These are phyloP conservation scores for Elaeagnus macrophylla DNA, from an alignment of 306 rosid species.

Conservation along the genomic window DNA sequence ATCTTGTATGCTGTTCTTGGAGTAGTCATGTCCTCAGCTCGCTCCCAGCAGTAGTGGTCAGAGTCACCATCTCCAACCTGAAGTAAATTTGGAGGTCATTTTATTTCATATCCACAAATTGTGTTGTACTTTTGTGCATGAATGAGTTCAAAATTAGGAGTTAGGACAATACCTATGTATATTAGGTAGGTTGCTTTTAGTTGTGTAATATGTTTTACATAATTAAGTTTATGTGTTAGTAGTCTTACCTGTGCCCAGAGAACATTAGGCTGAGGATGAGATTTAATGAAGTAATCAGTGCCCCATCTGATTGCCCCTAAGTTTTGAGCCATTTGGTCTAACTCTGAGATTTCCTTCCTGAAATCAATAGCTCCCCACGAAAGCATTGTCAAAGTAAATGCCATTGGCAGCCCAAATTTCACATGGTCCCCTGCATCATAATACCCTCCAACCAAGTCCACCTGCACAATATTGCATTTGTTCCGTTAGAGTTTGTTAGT, in stretches of 20 bases:
- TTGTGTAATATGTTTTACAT: too few species aligned
- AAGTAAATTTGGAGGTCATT: background rate
- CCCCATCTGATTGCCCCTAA: conserved; percentile 79
- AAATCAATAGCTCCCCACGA: conserved; percentile 82
- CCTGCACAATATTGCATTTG: conserved; percentile 24
- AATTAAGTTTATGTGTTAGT: background rate
- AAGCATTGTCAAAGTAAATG: conserved; percentile 62
- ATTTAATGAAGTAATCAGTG: conserved; percentile 75
- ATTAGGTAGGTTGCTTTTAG: too few species aligned
- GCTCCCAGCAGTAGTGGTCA: conserved; percentile 86
- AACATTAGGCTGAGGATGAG: conserved; percentile 70
- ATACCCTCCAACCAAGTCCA: conserved; percentile 79
- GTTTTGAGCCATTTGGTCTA: conserved; percentile 48
- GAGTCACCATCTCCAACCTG: conserved; percentile 87
- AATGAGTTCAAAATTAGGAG: background rate
- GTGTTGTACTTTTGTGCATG: background rate
- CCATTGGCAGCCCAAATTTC: conserved; percentile 89
- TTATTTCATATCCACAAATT: background rate
- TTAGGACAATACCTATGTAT: too few species aligned
- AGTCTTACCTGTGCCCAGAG: conserved; percentile 74
- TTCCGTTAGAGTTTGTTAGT: too few species aligned
- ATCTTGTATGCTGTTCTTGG: conserved; percentile 59
- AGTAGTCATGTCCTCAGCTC: conserved; percentile 85
- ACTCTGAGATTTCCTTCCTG: conserved; percentile 46
- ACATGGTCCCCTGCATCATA: conserved; percentile 96